These are phyloP conservation scores for Pelargonium australe DNA, from an alignment of 441 rosid genomes.

Conservation along the genomic window DNA sequence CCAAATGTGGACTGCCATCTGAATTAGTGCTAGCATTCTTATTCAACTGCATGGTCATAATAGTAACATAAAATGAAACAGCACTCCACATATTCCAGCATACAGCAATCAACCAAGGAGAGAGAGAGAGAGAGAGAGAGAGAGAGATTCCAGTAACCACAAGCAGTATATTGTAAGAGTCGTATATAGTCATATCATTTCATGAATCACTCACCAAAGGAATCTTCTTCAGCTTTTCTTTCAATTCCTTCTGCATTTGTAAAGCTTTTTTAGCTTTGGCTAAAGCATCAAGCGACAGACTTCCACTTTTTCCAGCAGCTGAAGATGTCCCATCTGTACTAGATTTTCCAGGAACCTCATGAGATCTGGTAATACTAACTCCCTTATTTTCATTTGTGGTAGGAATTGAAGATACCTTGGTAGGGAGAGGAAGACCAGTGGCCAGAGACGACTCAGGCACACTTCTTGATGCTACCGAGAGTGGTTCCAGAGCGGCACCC, in stretches of 20 bases:
- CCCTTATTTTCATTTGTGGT: conserved; percentile 98
- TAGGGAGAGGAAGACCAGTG: conserved; percentile 42
- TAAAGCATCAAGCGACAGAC: conserved; percentile 72
- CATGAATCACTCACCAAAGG: conserved; percentile 41
- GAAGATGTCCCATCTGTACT: conserved; percentile 96
- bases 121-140: background rate
- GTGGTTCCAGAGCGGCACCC: conserved; percentile 38
- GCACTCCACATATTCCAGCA: background rate
- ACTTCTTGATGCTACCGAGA: conserved; percentile 31
- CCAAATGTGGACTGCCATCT: conserved; percentile 32
- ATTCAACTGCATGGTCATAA: conserved; percentile 43
- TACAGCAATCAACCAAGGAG: background rate
- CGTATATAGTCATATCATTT: background rate
- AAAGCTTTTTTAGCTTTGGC: conserved; percentile 84
- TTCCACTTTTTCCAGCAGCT: conserved; percentile 68
- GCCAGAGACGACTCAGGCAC: conserved; percentile 33
- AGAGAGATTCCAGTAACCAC: background rate
- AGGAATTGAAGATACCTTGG: conserved; percentile 97
- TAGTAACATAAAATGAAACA: background rate
- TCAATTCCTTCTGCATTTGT: conserved; percentile 59
- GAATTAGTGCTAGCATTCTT: conserved; percentile 35
- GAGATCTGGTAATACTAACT: conserved; percentile 95
- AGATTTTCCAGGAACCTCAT: conserved; percentile 99
- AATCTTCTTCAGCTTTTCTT: conserved; percentile 62
- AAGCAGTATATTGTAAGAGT: background rate